phyloP scores from a whole-genome alignment of 352 stramenopile species.

The Pythium guiyangense region DNA sequence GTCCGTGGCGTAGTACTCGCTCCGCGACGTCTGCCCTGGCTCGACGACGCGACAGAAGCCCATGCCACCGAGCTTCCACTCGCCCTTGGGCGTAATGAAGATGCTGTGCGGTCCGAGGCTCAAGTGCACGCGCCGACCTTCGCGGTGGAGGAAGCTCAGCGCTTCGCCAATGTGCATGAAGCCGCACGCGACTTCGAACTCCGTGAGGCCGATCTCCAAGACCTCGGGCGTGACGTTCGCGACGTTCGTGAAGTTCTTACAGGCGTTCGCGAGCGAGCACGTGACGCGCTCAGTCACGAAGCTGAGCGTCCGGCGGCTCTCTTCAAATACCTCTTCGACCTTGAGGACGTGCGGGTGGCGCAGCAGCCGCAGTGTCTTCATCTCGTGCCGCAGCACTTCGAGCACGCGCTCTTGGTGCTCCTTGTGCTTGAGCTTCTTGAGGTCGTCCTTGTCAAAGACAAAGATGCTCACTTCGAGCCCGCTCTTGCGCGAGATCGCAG shows the following conservation, averaged over 20 bases:
- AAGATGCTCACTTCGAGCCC: slow-evolving; percentile 79
- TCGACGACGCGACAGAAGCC: slow-evolving; percentile 86
- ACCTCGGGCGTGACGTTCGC: slow-evolving; percentile 84
- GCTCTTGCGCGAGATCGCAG: slow-evolving; percentile 75
- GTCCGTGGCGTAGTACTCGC: slow-evolving; percentile 77
- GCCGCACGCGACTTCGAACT: slow-evolving; percentile 85
- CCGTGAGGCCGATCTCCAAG: slow-evolving; percentile 81
- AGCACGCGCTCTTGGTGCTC: slow-evolving; percentile 83
- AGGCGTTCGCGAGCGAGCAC: slow-evolving; percentile 88
- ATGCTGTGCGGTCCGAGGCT: slow-evolving; percentile 84
- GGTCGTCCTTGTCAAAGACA: slow-evolving; percentile 85
- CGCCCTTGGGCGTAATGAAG: slow-evolving; percentile 89
- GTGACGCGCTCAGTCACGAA: slow-evolving; percentile 90
- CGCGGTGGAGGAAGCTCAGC: slow-evolving; percentile 89
- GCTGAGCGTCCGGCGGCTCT: slow-evolving; percentile 76
- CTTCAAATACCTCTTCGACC: slow-evolving; percentile 88
- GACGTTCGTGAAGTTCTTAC: slow-evolving; percentile 87
- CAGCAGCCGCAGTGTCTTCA: slow-evolving; percentile 83
- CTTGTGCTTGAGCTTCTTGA: slow-evolving; percentile 81
- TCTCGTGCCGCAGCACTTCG: slow-evolving; percentile 85
- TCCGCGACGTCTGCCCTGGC: slow-evolving; percentile 73
- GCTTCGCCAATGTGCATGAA: slow-evolving; percentile 88
- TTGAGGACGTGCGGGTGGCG: slow-evolving; percentile 88
- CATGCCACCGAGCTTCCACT: slow-evolving; percentile 91
- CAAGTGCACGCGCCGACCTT: slow-evolving; percentile 83